phyloP scores from a whole-genome alignment of 2,329 filamentous ascomycete genomes.

The Graphiopsis chlorocephala region DNA sequence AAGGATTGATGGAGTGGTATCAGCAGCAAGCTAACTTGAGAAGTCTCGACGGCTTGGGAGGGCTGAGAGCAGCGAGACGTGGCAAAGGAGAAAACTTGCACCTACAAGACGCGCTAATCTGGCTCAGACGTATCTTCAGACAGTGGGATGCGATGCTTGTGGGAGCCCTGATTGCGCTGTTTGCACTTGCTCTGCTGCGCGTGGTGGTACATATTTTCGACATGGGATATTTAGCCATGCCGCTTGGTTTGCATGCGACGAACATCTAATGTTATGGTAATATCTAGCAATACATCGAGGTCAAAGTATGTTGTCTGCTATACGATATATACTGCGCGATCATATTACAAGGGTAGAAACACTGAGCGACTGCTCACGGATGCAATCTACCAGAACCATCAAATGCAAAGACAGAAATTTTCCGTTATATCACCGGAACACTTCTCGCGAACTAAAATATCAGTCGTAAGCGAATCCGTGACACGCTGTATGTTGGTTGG shows the following conservation, averaged over 20 bases:
- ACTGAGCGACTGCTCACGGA: no score
- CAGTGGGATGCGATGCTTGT: constrained; percentile 28
- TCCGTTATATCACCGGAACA: no score
- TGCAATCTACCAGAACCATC: no score
- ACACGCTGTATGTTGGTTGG: no score
- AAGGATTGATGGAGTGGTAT: constrained; percentile 54
- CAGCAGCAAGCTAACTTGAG: constrained; percentile 54
- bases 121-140: constrained; percentile 18
- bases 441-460: no score
- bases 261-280: neutral
- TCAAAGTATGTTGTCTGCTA: no score
- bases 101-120: constrained; percentile 38
- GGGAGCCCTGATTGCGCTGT: constrained; percentile 21
- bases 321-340: no score
- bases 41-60: constrained; percentile 60
- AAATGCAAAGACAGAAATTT: no score
- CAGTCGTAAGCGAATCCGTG: no score
- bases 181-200: constrained; percentile 12
- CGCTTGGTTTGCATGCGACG: neutral
- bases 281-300: no score
- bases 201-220: neutral
- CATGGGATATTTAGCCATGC: neutral
- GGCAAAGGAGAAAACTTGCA: constrained; percentile 50
- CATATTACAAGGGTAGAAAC: no score
- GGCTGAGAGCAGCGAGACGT: constrained; percentile 53